Evolutionary conservation across 805 yeast species (phyloP).

Genomic region (Wickerhamiella nectarea): DNA sequence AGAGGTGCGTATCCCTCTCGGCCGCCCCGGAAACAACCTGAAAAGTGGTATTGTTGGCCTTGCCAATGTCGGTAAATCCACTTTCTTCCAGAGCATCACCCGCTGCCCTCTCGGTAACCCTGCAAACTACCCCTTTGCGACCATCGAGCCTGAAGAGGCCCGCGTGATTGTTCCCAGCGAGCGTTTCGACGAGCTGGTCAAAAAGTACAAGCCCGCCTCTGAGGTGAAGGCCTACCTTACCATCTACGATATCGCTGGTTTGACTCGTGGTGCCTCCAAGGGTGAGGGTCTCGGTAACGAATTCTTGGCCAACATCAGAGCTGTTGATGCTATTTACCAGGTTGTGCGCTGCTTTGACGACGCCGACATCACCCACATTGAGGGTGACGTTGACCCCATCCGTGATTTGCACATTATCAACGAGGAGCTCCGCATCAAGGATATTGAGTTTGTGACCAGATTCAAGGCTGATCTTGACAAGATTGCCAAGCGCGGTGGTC

Average conservation of each 20-base stretch:
- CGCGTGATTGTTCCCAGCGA: conserved; percentile 39
- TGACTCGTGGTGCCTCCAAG: conserved; percentile 89
- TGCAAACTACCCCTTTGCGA: conserved; percentile 60
- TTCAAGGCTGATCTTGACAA: conserved; percentile 65
- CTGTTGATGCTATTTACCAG: conserved; percentile 95
- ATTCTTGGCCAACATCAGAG: conserved; percentile 89
- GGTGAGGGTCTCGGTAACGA: conserved; percentile 99
- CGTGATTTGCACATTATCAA: conserved; percentile 87
- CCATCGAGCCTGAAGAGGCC: conserved; percentile 61
- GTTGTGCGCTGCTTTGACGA: conserved; percentile 97
- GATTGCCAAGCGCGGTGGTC: conserved; percentile 78
- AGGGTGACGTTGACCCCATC: conserved; percentile 90
- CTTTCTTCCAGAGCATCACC: conserved; percentile 49
- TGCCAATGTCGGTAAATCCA: conserved; percentile 54
- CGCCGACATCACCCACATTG: conserved; percentile 93
- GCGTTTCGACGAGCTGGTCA: conserved; percentile 35
- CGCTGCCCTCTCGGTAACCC: conserved; percentile 49
- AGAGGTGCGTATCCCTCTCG: conserved; percentile 63
- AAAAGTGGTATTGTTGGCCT: conserved; percentile 87
- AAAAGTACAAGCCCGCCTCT: conserved; percentile 63
- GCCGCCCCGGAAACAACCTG: conserved; percentile 68
- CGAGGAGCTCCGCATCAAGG: conserved; percentile 88
- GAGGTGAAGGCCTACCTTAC: conserved; percentile 88
- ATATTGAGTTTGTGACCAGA: conserved; percentile 86
- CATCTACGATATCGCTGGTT: conserved; percentile 93